These are phyloP conservation scores for Hypoxylon sp. DNA, from an alignment of 2,329 filamentous ascomycete genomes.

Conservation along the genomic window DNA sequence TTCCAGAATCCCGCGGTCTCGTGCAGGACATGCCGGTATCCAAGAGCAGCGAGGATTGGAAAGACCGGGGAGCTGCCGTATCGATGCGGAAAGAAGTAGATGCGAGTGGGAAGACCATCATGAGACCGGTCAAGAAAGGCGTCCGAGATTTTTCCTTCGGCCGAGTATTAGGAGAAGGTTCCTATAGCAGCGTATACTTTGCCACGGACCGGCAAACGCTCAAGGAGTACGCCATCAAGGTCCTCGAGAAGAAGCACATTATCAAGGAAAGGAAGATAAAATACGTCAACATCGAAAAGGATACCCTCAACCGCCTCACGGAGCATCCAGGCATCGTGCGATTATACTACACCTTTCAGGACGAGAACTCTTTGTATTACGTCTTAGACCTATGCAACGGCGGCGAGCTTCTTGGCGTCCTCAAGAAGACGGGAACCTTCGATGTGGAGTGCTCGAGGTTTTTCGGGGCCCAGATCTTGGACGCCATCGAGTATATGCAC, in stretches of 20 bases:
- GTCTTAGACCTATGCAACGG: slow-evolving; percentile 93
- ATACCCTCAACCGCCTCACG: slow-evolving; percentile 93
- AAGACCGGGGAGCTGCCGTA: slow-evolving; percentile 91
- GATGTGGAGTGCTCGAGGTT: slow-evolving; percentile 94
- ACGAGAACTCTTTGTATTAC: slow-evolving; percentile 95
- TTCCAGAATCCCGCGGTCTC: slow-evolving; percentile 41
- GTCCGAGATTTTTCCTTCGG: slow-evolving; percentile 97
- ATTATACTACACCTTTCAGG: slow-evolving; percentile 98
- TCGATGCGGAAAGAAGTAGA: slow-evolving; percentile 84
- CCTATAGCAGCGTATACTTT: slow-evolving; percentile 94
- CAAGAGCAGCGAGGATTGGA: slow-evolving; percentile 87
- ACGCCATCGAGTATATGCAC: slow-evolving; percentile 98
- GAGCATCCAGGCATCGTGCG: slow-evolving; percentile 97
- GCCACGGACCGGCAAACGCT: slow-evolving; percentile 92
- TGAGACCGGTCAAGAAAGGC: slow-evolving; percentile 91
- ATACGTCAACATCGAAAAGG: slow-evolving; percentile 99
- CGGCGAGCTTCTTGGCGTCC: slow-evolving; percentile 87
- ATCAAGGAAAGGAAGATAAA: slow-evolving; percentile 99
- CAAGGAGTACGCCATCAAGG: slow-evolving; percentile 97
- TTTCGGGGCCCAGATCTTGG: slow-evolving; percentile 94
- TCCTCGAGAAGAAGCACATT: slow-evolving; percentile 97
- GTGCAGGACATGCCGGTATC: slow-evolving; percentile 54
- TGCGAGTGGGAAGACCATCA: slow-evolving; percentile 79
- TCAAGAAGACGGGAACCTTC: slow-evolving; percentile 95
- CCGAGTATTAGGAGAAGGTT: slow-evolving; percentile 89